Conservation (phyloP, 345 rosid genomes). For the Linum lewisii region DNA sequence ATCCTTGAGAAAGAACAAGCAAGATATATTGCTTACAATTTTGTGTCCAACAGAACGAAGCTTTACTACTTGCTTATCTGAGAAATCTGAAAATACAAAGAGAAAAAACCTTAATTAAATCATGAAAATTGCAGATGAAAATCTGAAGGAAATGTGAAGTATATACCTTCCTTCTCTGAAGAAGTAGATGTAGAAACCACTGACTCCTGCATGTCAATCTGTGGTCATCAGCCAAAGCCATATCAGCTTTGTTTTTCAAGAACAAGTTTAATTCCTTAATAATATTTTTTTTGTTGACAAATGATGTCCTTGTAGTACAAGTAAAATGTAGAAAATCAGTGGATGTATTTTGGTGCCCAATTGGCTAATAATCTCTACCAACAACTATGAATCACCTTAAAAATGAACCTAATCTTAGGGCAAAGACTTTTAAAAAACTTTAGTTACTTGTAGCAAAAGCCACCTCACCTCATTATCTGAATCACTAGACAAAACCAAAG, state of each 20-base stretch:
- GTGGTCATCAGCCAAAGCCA: not conserved
- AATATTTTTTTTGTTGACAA: not conserved
- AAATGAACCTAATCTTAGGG: not conserved
- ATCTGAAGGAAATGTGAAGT: conserved; percentile 6
- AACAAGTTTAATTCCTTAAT: not conserved
- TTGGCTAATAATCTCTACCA: not conserved
- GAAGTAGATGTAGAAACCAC: not conserved
- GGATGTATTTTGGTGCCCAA: not conserved
- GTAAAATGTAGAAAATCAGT: not conserved
- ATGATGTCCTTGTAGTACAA: not conserved
- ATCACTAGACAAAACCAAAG: not conserved
- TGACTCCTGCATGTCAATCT: not conserved
- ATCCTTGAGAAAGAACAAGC: not conserved
- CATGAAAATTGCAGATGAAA: conserved; percentile 3
- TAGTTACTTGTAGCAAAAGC: not conserved
- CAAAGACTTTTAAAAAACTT: not conserved
- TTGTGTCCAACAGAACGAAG: conserved; percentile 19
- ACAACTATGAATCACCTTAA: not conserved
- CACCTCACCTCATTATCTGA: not conserved
- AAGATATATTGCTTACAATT: conserved; percentile 28
- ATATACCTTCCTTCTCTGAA: not conserved
- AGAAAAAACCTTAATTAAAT: conserved; percentile 9
- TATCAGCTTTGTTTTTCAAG: not conserved
- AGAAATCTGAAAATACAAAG: conserved; percentile 16
- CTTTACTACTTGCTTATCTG: conserved; percentile 14